A percentile compares a stretch with the other conserved stretches of the same genome.
Conservation (phyloP, 352 stramenopile genomes). For the Globisporangium nagaii region DNA sequence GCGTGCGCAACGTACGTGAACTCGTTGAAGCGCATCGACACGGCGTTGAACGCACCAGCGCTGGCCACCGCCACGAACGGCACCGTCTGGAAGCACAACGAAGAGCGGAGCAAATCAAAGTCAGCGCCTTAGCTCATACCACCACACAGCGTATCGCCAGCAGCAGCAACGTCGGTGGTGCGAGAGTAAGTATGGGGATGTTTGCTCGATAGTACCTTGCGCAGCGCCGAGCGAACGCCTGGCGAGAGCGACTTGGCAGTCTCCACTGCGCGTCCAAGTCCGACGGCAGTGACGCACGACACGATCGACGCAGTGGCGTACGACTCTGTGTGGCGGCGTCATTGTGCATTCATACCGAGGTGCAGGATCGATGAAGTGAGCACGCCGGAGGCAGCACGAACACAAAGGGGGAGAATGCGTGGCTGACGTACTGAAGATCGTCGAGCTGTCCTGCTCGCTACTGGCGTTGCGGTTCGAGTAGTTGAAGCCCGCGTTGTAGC, state of each 20-base stretch:
- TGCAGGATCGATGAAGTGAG: too few relatives aligned
- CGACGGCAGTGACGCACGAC: constrained; percentile 71
- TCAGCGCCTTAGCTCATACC: too few relatives aligned
- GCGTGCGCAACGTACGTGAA: constrained; percentile 48
- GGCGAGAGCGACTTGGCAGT: constrained; percentile 71
- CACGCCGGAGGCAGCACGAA: too few relatives aligned
- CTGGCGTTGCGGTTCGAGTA: constrained; percentile 86
- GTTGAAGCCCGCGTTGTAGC: constrained; percentile 88
- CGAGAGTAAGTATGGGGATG: too few relatives aligned
- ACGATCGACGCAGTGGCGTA: constrained; percentile 75
- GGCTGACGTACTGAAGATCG: constrained; percentile 60
- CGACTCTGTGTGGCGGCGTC: too few relatives aligned
- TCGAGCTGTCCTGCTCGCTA: constrained; percentile 67
- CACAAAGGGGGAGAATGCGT: neutral
- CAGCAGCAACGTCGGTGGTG: too few relatives aligned
- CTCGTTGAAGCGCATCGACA: constrained; percentile 88
- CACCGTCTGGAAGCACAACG: constrained; percentile 54
- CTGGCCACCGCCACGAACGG: constrained; percentile 80
- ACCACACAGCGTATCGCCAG: too few relatives aligned
- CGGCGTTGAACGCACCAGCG: constrained; percentile 79
- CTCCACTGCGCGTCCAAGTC: constrained; percentile 70
- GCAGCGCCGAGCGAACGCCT: constrained; percentile 43
- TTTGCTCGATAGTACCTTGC: constrained; percentile 40
- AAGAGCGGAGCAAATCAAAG: neutral
- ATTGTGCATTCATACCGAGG: too few relatives aligned